Evolutionary conservation across 2,329 filamentous ascomycete species (phyloP), one percentile per base, ranked within the genome.

Genomic region (Diaporthe sp.): DNA sequence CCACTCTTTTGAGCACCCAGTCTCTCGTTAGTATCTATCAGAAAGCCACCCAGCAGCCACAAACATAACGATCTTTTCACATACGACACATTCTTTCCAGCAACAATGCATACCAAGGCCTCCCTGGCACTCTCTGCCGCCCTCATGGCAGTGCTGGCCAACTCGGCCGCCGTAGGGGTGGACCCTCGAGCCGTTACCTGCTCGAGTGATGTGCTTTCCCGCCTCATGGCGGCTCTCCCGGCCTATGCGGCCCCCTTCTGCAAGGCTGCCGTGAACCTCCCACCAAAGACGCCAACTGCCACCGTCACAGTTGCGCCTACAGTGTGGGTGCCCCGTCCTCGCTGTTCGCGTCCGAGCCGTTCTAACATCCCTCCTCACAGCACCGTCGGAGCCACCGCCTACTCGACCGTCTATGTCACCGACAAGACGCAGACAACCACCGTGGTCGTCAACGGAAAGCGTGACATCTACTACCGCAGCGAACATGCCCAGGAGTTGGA

Each of bases 381-480:
- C 31, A 75, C 74, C 10, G 51, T 75, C 39, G 51, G 7, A 15
- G 60, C 60, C 9, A 73, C 61, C 3, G 42, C 72, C 2, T 65
- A 62, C 4, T 60, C 70, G 19, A 53, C 53, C 12, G 67, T 68
- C 12, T 73, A 62, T 5, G 74, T 75, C 17, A 75, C 74, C 3
- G 61, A 57, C 13, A 70, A 70, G 65, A 34, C 60, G 4, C 51
- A 49, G n/a, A 73, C 74, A 1, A 73, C 74, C 5, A 75, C 74
- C 12, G 31, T 75, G 22, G 10, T 73, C 49, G 61, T 72, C 28
- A 65, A 65, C 13, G 70, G 51, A 6, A 75, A 75, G 70, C 74
- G 74, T 2, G 60, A 68, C 1, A 31, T 67, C 22, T 10, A 49
- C 39, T 15, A 55, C 57, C 37, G 46, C 37, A 37, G 44, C 22